Evolutionary conservation across 768 basidiomycete species (phyloP).

Genomic region (Lyophyllum atratum): DNA sequence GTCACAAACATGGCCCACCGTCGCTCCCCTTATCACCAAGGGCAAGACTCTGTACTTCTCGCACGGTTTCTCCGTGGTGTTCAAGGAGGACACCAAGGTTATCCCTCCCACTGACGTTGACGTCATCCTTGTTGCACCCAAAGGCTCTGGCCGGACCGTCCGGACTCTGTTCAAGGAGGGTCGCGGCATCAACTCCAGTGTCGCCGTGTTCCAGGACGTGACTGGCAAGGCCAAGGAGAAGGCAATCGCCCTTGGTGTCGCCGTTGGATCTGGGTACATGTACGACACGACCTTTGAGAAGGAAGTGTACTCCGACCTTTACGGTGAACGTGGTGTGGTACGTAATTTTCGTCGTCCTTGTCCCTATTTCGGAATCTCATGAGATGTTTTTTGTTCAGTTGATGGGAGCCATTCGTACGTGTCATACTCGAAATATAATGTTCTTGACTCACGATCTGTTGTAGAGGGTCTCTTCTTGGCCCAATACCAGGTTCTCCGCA

Average conservation of each 20-base stretch:
- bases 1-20: slow-evolving; percentile 87
- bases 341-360: slow-evolving; percentile 34
- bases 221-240: slow-evolving; percentile 98
- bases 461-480: slow-evolving; percentile 97
- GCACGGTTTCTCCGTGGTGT: slow-evolving; percentile 99
- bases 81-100: slow-evolving; percentile 96
- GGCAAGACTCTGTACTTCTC: slow-evolving; percentile 99
- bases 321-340: slow-evolving; percentile 99
- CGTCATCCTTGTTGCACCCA: slow-evolving; percentile 98
- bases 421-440: not conserved
- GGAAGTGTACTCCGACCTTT: slow-evolving; percentile 99
- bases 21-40: slow-evolving; percentile 96
- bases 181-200: slow-evolving; percentile 93
- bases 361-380: slow-evolving; percentile 8
- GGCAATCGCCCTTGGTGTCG: slow-evolving; percentile 93
- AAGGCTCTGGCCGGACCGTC: slow-evolving; percentile 98
- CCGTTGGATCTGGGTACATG: slow-evolving; percentile 93
- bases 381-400: slow-evolving; percentile 48
- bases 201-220: slow-evolving; percentile 97
- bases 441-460: slow-evolving; percentile 4
- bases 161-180: slow-evolving; percentile 99
- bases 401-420: slow-evolving; percentile 94
- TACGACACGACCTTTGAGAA: slow-evolving; percentile 99
- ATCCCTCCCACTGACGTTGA: slow-evolving; percentile 92
- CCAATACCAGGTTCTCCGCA: slow-evolving; percentile 97